phyloP scores from a whole-genome alignment of 1,284 basidiomycete genomes.

The Ganoderma lucidum region DNA sequence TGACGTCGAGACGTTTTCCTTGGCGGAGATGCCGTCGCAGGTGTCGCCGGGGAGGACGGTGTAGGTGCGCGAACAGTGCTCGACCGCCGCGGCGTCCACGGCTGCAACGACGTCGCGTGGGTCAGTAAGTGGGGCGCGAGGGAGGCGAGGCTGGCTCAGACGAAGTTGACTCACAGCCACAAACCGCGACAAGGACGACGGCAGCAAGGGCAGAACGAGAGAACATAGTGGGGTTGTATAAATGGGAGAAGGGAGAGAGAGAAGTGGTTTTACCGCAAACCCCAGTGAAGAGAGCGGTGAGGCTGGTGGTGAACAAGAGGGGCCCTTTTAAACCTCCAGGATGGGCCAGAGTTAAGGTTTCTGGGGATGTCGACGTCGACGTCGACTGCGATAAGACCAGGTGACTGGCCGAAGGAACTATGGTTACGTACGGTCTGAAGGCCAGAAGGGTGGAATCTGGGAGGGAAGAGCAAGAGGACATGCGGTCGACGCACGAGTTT shows the following conservation, averaged over 20 bases:
- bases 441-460: not conserved
- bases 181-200: conserved; percentile 7
- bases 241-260: not conserved
- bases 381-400: no score
- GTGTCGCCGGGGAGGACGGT: conserved; percentile 63
- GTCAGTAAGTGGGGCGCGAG: not conserved
- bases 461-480: no score
- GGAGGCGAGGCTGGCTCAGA: not conserved
- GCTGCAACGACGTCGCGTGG: not conserved
- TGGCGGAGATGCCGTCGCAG: conserved; percentile 72
- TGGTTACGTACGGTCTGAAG: not conserved
- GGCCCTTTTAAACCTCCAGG: conserved; percentile 8
- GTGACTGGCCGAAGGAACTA: no score
- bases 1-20: conserved; percentile 70
- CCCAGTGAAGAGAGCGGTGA: conserved; percentile 24
- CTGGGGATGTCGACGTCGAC: no score
- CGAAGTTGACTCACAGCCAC: conserved; percentile 6
- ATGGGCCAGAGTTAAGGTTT: not conserved
- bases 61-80: conserved; percentile 62
- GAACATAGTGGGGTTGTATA: conserved; percentile 18
- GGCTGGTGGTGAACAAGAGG: not conserved
- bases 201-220: conserved; percentile 14
- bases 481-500: no score
- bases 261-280: conserved; percentile 3
- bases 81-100: conserved; percentile 13